Percentiles rank a stretch among this genome's conserved stretches.
These are phyloP conservation scores for Perkinsus marinus DNA, from an alignment of 169 alveolate genomes.

Conservation along the genomic window DNA sequence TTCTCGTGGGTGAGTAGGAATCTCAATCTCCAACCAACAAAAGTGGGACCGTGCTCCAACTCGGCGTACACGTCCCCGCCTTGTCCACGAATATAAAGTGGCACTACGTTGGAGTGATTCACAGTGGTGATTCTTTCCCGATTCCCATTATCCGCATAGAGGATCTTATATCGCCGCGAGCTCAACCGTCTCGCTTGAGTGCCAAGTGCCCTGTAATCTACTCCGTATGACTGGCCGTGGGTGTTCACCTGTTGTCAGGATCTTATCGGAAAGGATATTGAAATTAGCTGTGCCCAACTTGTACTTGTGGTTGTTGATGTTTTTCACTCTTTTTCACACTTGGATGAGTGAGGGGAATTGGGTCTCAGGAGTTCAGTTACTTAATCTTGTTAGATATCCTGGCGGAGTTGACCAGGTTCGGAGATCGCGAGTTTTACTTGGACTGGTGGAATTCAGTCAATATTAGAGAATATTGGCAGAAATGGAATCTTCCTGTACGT, in stretches of 20 bases:
- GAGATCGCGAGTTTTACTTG: slow-evolving; percentile 49
- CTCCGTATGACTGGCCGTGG: no score
- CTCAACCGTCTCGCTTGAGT: no score
- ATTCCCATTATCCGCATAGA: no score
- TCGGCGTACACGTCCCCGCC: no score
- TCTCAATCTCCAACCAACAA: no score
- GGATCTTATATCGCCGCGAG: no score
- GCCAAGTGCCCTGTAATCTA: neutral
- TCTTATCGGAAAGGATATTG: slow-evolving; percentile 19
- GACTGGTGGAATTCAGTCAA: slow-evolving; percentile 57
- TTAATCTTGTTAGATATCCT: slow-evolving; percentile 29
- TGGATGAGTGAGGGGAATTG: neutral
- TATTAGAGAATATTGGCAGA: slow-evolving; percentile 35
- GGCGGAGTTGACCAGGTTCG: slow-evolving; percentile 52
- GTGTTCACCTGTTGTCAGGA: neutral
- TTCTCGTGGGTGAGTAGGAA: no score
- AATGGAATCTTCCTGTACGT: slow-evolving; percentile 47
- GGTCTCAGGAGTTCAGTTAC: no score
- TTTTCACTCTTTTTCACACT: slow-evolving; percentile 41
- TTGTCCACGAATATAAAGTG: no score
- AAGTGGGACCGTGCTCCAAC: no score
- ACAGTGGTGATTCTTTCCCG: no score
- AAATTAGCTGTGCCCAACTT: slow-evolving; percentile 44
- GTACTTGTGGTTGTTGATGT: slow-evolving; percentile 45
- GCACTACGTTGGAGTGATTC: no score